Percentiles rank a stretch among this genome's conserved stretches.
Conservation (phyloP, 345 rosid species). For the Rubroshorea leprosula region DNA sequence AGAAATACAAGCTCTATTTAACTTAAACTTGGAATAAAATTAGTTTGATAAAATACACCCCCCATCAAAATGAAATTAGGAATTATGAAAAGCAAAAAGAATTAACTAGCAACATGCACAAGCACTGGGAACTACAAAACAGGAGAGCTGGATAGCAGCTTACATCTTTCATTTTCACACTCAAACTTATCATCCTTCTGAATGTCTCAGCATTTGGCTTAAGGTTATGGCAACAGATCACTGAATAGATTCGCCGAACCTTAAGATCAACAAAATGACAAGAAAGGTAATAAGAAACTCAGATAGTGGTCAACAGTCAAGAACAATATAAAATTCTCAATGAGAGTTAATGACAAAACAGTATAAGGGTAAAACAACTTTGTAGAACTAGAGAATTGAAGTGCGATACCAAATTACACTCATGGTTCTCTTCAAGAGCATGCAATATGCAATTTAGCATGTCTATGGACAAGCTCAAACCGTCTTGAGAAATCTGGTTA, state of each 20-base stretch:
- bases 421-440: constrained; percentile 52
- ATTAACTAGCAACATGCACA: too few species aligned
- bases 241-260: constrained; percentile 62
- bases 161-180: constrained; percentile 78
- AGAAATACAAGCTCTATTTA: not conserved
- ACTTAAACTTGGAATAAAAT: not conserved
- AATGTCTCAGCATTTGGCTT: constrained; percentile 63
- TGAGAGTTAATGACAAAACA: not conserved
- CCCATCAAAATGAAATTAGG: not conserved
- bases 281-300: not conserved
- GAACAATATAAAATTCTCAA: not conserved
- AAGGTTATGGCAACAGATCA: constrained; percentile 44
- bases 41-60: not conserved
- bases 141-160: constrained; percentile 20
- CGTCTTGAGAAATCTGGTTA: constrained; percentile 54
- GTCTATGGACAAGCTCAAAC: constrained; percentile 40
- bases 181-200: constrained; percentile 59
- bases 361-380: too few species aligned
- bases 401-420: constrained; percentile 56
- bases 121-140: constrained; percentile 2
- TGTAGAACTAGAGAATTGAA: not conserved
- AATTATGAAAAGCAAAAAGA: too few species aligned
- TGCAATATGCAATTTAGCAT: constrained; percentile 44
- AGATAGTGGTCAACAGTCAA: not conserved
- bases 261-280: constrained; percentile 19